Base-by-base conservation (phyloP, 306 rosid species). In the Fragaria iinumae region DNA sequence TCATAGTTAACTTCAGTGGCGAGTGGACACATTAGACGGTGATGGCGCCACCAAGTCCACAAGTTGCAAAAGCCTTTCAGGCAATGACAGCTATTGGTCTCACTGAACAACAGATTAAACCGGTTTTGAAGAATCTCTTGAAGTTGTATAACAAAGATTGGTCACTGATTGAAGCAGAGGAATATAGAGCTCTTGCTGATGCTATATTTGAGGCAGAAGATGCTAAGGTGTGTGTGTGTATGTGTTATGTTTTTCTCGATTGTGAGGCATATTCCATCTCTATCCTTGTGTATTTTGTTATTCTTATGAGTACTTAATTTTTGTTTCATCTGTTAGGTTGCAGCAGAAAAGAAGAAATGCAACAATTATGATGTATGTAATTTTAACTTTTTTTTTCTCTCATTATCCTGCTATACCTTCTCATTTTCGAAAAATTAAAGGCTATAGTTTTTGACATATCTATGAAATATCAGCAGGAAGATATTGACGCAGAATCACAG, bases 161-260 rank as follows among this genome's bases (percentile, higher is more conserved):
- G 99, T 91, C 83, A 49, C 92, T 95, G 18, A 95, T 95, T 47
- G 99, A 95, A 89, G 92, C 79, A 88, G 99, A 95, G 86, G 89
- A 81, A 71, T 95, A 90, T 73, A 84, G 97, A 84, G 97, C 67
- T 86, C 90, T 95, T 36, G 90, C 89, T 63, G 97, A 92, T 88
- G 93, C 97, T 43, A 88, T 95, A 72, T 92, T 95, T 73, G 97
- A 95, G 20, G 92, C 77, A 21, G 97, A 89, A 20, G 98, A 95
- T 12, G 79, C 50, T 59, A 52, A 82, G 97, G 97, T 90, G 47
- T 71, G 60, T 69, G 23, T 57, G 23, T 25, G 2, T 55, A 52
- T 17, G 18, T 52, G 64, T 14, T 39, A 39, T 59, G 36, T 55
- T 11, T 66, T 32, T 38, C 64, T 38, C 36, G 27, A 66, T 68